Percentiles rank a stretch among this genome's conserved stretches.
Evolutionary conservation across 2,329 filamentous ascomycete genomes (phyloP).

Genomic region (Alternaria atra): DNA sequence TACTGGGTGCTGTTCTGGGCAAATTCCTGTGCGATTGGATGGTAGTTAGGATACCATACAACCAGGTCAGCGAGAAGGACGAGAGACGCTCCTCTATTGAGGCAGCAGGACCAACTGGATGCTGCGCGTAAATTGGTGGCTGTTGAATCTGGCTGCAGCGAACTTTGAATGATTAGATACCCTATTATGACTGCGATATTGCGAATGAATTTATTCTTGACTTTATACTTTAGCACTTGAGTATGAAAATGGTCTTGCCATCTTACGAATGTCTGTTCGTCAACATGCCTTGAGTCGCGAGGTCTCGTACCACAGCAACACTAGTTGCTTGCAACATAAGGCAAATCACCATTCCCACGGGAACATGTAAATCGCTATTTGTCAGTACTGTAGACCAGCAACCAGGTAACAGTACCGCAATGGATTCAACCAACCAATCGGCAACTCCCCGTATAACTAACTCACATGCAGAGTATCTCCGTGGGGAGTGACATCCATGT

Average conservation of each 20-base stretch:
- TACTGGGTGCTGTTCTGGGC: conserved; percentile 78
- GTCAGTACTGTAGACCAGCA: not conserved
- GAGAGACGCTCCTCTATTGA: conserved; percentile 29
- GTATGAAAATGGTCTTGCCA: not conserved
- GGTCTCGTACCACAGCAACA: not conserved
- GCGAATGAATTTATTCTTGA: not conserved
- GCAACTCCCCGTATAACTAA: not conserved
- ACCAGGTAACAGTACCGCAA: not conserved
- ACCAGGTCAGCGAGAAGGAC: conserved; percentile 35
- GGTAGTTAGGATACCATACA: conserved; percentile 43
- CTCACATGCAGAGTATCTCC: not conserved
- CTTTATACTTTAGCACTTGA: no score
- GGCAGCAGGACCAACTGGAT: conserved; percentile 41
- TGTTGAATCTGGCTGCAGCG: not conserved
- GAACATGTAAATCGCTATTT: not conserved
- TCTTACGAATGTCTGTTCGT: not conserved
- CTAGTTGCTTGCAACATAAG: not conserved
- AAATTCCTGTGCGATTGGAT: conserved; percentile 76
- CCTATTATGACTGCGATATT: conserved; percentile 6
- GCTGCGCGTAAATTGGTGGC: conserved; percentile 30
- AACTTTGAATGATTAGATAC: conserved; percentile 11
- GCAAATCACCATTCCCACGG: not conserved
- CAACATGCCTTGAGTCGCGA: not conserved
- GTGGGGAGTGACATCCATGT: not conserved
- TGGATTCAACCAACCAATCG: not conserved